Evolutionary conservation across 23 red algal species (phyloP).

Genomic region (Chondrus crispus): DNA sequence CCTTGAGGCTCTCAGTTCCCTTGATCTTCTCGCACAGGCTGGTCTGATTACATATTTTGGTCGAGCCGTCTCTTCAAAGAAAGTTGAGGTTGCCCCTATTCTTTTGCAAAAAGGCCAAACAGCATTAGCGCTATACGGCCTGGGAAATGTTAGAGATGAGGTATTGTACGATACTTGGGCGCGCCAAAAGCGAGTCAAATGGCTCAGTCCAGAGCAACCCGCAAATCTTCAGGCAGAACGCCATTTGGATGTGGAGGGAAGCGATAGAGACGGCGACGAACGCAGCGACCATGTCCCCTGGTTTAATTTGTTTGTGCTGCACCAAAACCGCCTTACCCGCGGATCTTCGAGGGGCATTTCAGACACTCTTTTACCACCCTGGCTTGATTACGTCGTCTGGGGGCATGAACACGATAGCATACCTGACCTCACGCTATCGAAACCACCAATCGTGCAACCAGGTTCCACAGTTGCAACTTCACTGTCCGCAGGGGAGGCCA

Average conservation of each 20-base stretch:
- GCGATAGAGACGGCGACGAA: background rate
- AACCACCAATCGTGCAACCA: constrained; percentile 86
- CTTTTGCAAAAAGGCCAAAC: constrained; percentile 84
- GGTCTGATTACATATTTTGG: constrained; percentile 94
- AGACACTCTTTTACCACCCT: constrained; percentile 75
- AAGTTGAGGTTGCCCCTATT: constrained; percentile 67
- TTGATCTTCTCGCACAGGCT: constrained; percentile 71
- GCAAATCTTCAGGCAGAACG: background rate
- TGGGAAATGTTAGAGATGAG: constrained; percentile 94
- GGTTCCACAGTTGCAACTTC: constrained; percentile 94
- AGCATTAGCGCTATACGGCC: constrained; percentile 80
- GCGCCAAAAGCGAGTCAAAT: constrained; percentile 66
- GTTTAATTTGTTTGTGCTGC: constrained; percentile 90
- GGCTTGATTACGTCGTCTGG: constrained; percentile 94
- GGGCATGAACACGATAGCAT: constrained; percentile 95
- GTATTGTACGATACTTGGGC: constrained; percentile 86
- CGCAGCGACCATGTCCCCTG: background rate
- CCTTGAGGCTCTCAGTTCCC: constrained; percentile 49
- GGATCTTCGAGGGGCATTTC: constrained; percentile 66
- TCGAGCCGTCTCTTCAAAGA: constrained; percentile 43
- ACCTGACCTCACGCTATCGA: constrained; percentile 62
- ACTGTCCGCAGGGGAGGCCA: constrained; percentile 68
- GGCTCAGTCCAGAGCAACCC: constrained; percentile 50
- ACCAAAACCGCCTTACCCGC: constrained; percentile 84
- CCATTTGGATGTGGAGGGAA: background rate